These are phyloP conservation scores for Mycosarcoma mackinlayi DNA, from an alignment of 1,284 basidiomycete genomes.

Conservation along the genomic window DNA sequence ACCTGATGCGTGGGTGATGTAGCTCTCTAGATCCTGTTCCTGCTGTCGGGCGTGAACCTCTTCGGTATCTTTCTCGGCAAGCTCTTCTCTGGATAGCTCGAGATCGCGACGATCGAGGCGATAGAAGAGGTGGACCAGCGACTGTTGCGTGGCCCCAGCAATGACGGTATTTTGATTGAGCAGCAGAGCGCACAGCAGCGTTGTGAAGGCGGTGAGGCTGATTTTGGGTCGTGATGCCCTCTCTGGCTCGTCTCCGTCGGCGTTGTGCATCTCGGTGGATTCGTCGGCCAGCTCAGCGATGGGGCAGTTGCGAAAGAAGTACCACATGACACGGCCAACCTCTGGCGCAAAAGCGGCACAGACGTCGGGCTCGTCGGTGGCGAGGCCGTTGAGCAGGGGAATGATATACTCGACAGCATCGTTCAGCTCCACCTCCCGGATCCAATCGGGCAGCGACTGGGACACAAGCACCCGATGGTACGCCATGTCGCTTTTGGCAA, in stretches of 20 bases:
- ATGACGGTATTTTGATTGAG: slow-evolving; percentile 82
- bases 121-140: slow-evolving; percentile 81
- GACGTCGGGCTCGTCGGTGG: slow-evolving; percentile 89
- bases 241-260: slow-evolving; percentile 36
- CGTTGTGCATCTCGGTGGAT: slow-evolving; percentile 39
- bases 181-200: slow-evolving; percentile 86
- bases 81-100: slow-evolving; percentile 37
- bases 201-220: slow-evolving; percentile 86
- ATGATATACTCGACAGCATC: slow-evolving; percentile 95
- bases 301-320: slow-evolving; percentile 82
- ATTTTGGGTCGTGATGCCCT: slow-evolving; percentile 72
- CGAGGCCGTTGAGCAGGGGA: slow-evolving; percentile 85
- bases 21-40: slow-evolving; percentile 40
- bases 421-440: slow-evolving; percentile 73
- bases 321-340: slow-evolving; percentile 88
- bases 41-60: slow-evolving; percentile 23
- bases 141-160: slow-evolving; percentile 78
- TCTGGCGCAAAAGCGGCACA: slow-evolving; percentile 89
- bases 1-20: slow-evolving; percentile 58
- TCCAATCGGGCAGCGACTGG: slow-evolving; percentile 66
- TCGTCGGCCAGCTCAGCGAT: slow-evolving; percentile 45
- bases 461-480: slow-evolving; percentile 85
- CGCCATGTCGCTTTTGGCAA: slow-evolving; percentile 83
- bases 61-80: slow-evolving; percentile 21
- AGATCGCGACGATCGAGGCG: slow-evolving; percentile 67